Base-by-base conservation (phyloP, 2,329 filamentous ascomycete genomes). In the Colletotrichum brevisporum region DNA sequence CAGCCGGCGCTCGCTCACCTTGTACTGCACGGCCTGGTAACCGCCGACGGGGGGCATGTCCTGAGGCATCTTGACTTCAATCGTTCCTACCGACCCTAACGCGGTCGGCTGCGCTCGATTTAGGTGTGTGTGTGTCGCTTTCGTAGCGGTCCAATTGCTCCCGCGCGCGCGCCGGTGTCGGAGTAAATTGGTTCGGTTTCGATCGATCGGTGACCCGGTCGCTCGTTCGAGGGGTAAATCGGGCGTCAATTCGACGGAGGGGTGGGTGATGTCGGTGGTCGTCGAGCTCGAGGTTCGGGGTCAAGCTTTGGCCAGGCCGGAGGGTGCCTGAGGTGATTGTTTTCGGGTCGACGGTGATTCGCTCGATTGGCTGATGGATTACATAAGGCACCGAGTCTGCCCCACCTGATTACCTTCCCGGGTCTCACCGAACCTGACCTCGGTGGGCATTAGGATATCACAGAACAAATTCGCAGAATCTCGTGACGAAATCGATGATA, bases 1-100 rank as follows among this genome's bases (percentile, higher is more conserved):
- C 43, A 36, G 9, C 4, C 47, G n/a, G 4, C 70, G 84, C 86
- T 78, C 70, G 84, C 86, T 78, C 82, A 95, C 93, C 90, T 97
- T 97, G 88, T 98, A 99, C 85, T 99, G 96, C 74, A 99, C 92
- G 82, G 95, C 92, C 82, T 91, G 92, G 84, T 99, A 99, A 88
- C 96, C 96, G 86, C 95, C 96, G 79, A 84, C 82, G 76, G 96
- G 96, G 86, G 96, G 96, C 90, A 99, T 94, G 88, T 99, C 96
- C 89, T 98, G 95, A 86, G 93, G 91, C 95, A 98, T 98, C 79
- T 74, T 91, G 86, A 81, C 77, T 36, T 78, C 64, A 71, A 58
- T 72, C 64, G 72, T 70, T 73, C 62, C 51, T 61, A 67, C 67
- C 62, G 67, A 69, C 57, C 47, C 56, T 45, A 45, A 36, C 55